Conservation (phyloP, 2,329 filamentous ascomycete genomes). For the Paracorniculantispora psalliotae region DNA sequence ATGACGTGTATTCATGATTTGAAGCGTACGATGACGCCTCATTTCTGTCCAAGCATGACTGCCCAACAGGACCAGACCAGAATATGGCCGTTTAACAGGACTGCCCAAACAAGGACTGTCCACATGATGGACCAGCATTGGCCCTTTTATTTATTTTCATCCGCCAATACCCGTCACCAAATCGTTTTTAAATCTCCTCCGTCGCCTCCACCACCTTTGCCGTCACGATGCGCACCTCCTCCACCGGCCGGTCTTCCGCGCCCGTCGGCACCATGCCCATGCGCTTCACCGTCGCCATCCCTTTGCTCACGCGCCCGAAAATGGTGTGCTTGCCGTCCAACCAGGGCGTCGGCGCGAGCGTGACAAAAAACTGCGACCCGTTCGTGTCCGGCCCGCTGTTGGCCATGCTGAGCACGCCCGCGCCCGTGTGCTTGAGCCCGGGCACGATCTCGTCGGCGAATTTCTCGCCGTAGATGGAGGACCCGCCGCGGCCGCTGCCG, state of each 20-base stretch:
- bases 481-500: conserved; percentile 83
- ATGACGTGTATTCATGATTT: not conserved
- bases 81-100: too few species aligned
- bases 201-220: conserved; percentile 62
- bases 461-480: conserved; percentile 85
- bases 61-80: too few species aligned
- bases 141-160: too few species aligned
- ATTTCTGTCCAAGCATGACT: too few species aligned
- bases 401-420: conserved; percentile 93
- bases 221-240: conserved; percentile 74
- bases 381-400: conserved; percentile 92
- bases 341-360: conserved; percentile 90
- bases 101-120: too few species aligned
- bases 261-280: conserved; percentile 86
- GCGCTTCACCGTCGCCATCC: conserved; percentile 76
- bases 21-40: not conserved
- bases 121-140: too few species aligned
- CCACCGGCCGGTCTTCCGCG: conserved; percentile 70
- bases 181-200: not conserved
- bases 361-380: conserved; percentile 94
- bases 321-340: conserved; percentile 96
- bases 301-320: conserved; percentile 83
- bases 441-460: conserved; percentile 88
- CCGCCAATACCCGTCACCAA: too few species aligned
- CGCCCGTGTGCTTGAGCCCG: conserved; percentile 82